Evolutionary conservation across 192 early-diverging fungal genomes (phyloP).

Genomic region (Entomortierella beljakovae): DNA sequence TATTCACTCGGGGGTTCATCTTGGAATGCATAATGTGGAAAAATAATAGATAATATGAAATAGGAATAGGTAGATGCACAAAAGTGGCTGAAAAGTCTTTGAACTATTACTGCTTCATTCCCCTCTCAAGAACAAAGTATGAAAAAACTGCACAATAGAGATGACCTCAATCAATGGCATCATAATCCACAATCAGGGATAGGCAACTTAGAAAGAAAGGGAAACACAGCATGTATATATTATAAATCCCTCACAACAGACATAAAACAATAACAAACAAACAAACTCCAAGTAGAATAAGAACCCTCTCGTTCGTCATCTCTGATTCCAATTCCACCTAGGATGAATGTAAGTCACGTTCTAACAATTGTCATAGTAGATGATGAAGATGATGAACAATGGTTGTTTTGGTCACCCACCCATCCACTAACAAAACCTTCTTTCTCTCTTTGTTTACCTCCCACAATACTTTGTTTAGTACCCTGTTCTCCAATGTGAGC

Average conservation of each 20-base stretch:
- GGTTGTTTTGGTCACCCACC: not conserved
- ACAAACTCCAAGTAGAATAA: no score
- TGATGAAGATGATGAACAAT: not conserved
- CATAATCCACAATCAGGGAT: no score
- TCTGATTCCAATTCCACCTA: not conserved
- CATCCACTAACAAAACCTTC: not conserved
- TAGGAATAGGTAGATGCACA: not conserved
- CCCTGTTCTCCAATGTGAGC: conserved; percentile 2
- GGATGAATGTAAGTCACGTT: not conserved
- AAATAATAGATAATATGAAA: conserved; percentile 3
- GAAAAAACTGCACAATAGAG: not conserved
- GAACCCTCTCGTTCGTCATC: conserved; percentile 29
- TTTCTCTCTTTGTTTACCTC: not conserved
- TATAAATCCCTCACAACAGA: not conserved
- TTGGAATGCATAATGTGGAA: conserved; percentile 17
- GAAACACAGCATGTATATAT: not conserved
- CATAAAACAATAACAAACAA: conserved; percentile 1
- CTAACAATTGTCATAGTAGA: no score
- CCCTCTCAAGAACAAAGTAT: not conserved
- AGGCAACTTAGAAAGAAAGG: no score
- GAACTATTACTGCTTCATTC: not conserved
- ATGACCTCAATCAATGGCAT: not conserved
- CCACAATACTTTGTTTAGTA: not conserved
- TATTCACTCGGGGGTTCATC: conserved; percentile 6
- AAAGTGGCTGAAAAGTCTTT: not conserved